A percentile compares a stretch with the other conserved stretches of the same genome.
These are phyloP conservation scores for Chalciporus chontae DNA, from an alignment of 768 basidiomycete species.

Conservation along the genomic window DNA sequence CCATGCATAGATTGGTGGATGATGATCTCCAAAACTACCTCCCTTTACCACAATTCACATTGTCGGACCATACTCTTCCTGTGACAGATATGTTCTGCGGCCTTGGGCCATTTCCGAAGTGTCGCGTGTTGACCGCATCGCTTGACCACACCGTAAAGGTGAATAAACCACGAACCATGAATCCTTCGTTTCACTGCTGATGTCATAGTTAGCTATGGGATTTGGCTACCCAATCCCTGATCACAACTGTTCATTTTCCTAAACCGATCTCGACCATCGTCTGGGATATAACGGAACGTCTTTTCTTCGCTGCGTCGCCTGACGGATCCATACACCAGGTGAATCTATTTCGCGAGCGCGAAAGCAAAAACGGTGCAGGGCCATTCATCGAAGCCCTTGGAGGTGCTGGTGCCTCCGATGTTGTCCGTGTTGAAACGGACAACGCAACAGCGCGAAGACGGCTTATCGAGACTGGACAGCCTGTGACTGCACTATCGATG, in stretches of 20 bases:
- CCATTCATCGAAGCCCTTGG: slow-evolving; percentile 66
- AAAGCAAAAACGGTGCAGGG: slow-evolving; percentile 46
- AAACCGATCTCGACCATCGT: slow-evolving; percentile 64
- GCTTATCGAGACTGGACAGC: slow-evolving; percentile 68
- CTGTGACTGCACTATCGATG: slow-evolving; percentile 68
- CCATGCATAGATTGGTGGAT: slow-evolving; percentile 60
- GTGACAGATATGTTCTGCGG: slow-evolving; percentile 82
- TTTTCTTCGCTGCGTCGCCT: slow-evolving; percentile 81
- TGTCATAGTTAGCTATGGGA: slow-evolving; percentile 68
- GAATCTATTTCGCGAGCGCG: slow-evolving; percentile 67
- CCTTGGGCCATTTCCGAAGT: slow-evolving; percentile 72
- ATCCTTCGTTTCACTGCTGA: slow-evolving; percentile 10
- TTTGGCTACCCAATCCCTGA: slow-evolving; percentile 62
- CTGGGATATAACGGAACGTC: slow-evolving; percentile 82
- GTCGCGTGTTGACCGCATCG: slow-evolving; percentile 76
- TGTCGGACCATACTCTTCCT: slow-evolving; percentile 91
- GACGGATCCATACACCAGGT: slow-evolving; percentile 77
- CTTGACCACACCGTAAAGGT: slow-evolving; percentile 93
- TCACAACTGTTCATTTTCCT: slow-evolving; percentile 88
- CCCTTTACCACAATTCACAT: slow-evolving; percentile 69
- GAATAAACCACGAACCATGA: slow-evolving; percentile 14
- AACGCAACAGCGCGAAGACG: slow-evolving; percentile 47
- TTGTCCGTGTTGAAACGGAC: slow-evolving; percentile 64
- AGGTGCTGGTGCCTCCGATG: slow-evolving; percentile 65
- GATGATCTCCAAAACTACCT: slow-evolving; percentile 71